Evolutionary conservation across 768 basidiomycete genomes (phyloP), one percentile per base, ranked within the genome.

Genomic region (Porphyrellus cyaneotinctus): DNA sequence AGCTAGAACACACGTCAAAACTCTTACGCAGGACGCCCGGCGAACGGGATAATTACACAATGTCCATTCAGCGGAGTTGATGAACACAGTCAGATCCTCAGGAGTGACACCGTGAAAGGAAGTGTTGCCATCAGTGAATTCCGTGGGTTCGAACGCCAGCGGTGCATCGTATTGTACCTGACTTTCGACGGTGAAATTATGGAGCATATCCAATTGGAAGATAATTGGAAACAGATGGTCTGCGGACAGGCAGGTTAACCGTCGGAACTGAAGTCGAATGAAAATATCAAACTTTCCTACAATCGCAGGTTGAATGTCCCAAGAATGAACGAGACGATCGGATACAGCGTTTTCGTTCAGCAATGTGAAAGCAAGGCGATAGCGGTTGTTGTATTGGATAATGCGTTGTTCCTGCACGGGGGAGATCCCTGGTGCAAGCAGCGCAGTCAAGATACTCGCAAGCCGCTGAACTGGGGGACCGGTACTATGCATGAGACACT

Each of bases 41-140:
- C 1, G 28, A 31, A 59, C 76, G 61, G 61, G 35, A 51, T 49
- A 59, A 26, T 65, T 60, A 94, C 95, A 93, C 44, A 99, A 65
- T 13, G 87, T 88, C 97, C 97, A 99, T 64, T 94, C 87, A 5
- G 94, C 97, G 7, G 92, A 92, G 63, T 99, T 99, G 37, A 99
- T 78, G 64, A 99, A 99, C 0, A 95, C 85, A 14, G 88, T 93
- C 53, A 97, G 76, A 62, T 95, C 85, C 58, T 94, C 93, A 46
- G 83, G 81, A 2, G 81, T 82, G 35, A 98, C 69, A 0, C 82
- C 80, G 66, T 83, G 83, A 10, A 67, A 63, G 8, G 65, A 70
- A 24, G 72, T 63, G 9, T 74, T 70, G 15, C 66, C 61, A 33
- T 62, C 53, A 45, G 57, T 49, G 4, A 79, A 41, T 6, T 65